Evolutionary conservation across 1,284 basidiomycete species (phyloP).

Genomic region (Moniliophthora roreri): DNA sequence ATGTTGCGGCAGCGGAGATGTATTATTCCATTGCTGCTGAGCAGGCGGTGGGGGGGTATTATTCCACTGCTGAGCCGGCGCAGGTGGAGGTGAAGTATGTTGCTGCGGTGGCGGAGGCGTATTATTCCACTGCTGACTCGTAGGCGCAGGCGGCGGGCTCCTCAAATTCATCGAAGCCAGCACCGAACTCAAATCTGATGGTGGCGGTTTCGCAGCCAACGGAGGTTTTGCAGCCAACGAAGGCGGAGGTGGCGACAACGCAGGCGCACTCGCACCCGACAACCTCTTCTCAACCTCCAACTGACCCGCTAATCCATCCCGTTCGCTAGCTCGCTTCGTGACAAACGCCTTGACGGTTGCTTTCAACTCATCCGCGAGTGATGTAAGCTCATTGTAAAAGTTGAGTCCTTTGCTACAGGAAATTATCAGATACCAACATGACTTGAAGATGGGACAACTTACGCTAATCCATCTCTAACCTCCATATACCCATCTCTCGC

Average conservation of each 20-base stretch:
- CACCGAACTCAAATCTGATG: constrained; percentile 46
- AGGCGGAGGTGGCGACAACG: constrained; percentile 42
- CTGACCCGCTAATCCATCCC: constrained; percentile 66
- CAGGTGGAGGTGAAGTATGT: constrained; percentile 8
- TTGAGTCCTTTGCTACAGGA: constrained; percentile 74
- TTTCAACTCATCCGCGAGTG: constrained; percentile 61
- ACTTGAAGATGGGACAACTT: constrained; percentile 32
- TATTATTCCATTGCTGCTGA: constrained; percentile 15
- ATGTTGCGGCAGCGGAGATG: constrained; percentile 17
- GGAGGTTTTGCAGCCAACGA: constrained; percentile 49
- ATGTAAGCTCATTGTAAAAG: constrained; percentile 86
- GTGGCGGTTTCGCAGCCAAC: constrained; percentile 49
- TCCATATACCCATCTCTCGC: constrained; percentile 87
- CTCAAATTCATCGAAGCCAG: constrained; percentile 55
- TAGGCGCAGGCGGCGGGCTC: constrained; percentile 31
- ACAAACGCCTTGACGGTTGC: constrained; percentile 67
- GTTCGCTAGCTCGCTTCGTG: constrained; percentile 64
- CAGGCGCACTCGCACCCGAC: constrained; percentile 29
- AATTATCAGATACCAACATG: constrained; percentile 10
- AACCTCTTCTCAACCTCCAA: constrained; percentile 72
- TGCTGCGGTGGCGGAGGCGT: constrained; percentile 17
- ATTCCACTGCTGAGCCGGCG: constrained; percentile 24
- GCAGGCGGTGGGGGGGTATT: constrained; percentile 26
- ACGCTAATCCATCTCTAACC: constrained; percentile 82
- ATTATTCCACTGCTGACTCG: constrained; percentile 15